phyloP scores from a whole-genome alignment of 1,139 yeast genomes.

The Pichia sp. region DNA sequence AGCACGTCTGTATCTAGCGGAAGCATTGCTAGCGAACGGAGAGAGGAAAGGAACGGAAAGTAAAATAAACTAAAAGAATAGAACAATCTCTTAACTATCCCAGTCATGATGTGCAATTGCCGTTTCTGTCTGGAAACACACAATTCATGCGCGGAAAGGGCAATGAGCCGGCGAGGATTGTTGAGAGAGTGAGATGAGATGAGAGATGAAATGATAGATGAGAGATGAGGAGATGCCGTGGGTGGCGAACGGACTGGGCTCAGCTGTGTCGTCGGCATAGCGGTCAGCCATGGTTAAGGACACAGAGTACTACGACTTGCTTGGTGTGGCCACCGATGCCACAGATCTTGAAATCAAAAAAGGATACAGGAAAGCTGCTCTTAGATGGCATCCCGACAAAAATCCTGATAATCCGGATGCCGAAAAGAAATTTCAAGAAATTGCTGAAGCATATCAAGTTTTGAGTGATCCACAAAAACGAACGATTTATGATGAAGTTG shows the following conservation, averaged over 20 bases:
- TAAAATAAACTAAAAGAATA: no score
- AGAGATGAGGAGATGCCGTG: neutral
- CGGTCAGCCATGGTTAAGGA: constrained; percentile 82
- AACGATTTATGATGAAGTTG: constrained; percentile 73
- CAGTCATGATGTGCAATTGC: no score
- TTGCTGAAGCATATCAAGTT: constrained; percentile 79
- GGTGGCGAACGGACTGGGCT: neutral
- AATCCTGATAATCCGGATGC: constrained; percentile 85
- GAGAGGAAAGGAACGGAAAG: no score
- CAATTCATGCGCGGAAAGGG: no score
- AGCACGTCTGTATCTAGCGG: no score
- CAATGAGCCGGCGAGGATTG: no score
- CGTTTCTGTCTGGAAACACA: no score
- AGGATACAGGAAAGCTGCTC: constrained; percentile 87
- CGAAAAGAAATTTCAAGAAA: constrained; percentile 47
- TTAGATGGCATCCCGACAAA: constrained; percentile 90
- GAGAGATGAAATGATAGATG: neutral
- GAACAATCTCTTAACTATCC: no score
- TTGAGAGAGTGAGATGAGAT: no score
- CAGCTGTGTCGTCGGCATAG: constrained; percentile 25
- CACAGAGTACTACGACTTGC: constrained; percentile 77
- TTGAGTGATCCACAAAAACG: constrained; percentile 70
- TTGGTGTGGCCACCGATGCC: constrained; percentile 66
- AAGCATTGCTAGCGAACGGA: neutral
- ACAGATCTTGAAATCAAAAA: constrained; percentile 80